Conservation (phyloP, 768 basidiomycete genomes). For the Daedaleopsis nitida region DNA sequence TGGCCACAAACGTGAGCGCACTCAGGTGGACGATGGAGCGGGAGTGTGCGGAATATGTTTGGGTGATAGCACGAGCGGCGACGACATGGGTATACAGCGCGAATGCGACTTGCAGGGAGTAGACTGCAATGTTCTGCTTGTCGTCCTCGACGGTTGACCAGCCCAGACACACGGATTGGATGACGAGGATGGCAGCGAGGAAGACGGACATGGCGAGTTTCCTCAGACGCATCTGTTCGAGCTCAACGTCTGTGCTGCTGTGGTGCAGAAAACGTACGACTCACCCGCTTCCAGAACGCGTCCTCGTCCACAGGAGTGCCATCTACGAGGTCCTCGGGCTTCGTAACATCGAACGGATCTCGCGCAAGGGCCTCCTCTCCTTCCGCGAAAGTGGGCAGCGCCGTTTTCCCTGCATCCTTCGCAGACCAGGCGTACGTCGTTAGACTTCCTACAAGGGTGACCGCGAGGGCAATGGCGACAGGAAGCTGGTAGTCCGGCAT, state of each 20-base stretch:
- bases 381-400: slow-evolving; percentile 38
- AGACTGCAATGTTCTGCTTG: slow-evolving; percentile 36
- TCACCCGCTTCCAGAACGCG: slow-evolving; percentile 59
- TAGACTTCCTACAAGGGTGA: slow-evolving; percentile 46
- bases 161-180: slow-evolving; percentile 58
- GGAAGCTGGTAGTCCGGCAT: slow-evolving; percentile 68
- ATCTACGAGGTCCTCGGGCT: slow-evolving; percentile 67
- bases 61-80: slow-evolving; percentile 49
- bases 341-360: slow-evolving; percentile 75
- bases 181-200: slow-evolving; percentile 46
- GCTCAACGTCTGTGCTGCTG: background rate
- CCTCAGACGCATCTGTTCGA: slow-evolving; percentile 53
- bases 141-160: slow-evolving; percentile 44
- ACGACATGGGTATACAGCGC: slow-evolving; percentile 62
- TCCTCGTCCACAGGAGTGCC: slow-evolving; percentile 65
- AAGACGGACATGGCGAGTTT: slow-evolving; percentile 55
- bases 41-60: slow-evolving; percentile 43
- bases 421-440: slow-evolving; percentile 42
- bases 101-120: slow-evolving; percentile 51
- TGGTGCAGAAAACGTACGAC: slow-evolving; percentile 17
- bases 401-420: slow-evolving; percentile 51
- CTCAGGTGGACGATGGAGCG: slow-evolving; percentile 58
- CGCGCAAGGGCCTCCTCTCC: slow-evolving; percentile 27
- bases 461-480: slow-evolving; percentile 50
- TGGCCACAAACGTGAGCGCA: slow-evolving; percentile 51